phyloP scores from a whole-genome alignment of 352 stramenopile genomes.

The Peronospora destructor region DNA sequence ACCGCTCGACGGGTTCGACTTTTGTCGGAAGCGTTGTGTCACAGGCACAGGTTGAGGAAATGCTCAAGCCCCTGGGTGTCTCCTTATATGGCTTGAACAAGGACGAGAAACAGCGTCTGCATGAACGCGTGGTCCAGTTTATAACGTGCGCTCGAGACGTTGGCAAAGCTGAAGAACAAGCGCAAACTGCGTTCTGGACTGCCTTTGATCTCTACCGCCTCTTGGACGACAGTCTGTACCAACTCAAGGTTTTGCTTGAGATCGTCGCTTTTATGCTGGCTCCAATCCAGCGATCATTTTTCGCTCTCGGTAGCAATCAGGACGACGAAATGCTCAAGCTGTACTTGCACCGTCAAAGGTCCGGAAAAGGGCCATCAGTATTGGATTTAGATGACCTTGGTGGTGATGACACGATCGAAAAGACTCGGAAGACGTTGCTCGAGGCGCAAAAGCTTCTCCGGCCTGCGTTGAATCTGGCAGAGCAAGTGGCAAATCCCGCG shows the following conservation, averaged over 20 bases:
- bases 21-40: constrained; percentile 27
- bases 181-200: constrained; percentile 49
- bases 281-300: constrained; percentile 64
- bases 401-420: constrained; percentile 51
- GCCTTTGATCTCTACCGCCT: constrained; percentile 66
- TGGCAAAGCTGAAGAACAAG: constrained; percentile 44
- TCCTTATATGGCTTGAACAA: constrained; percentile 65
- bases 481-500: constrained; percentile 55
- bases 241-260: constrained; percentile 70
- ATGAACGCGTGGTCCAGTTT: constrained; percentile 49
- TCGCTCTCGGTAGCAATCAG: constrained; percentile 57
- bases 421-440: constrained; percentile 49
- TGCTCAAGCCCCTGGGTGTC: constrained; percentile 45
- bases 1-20: constrained; percentile 14
- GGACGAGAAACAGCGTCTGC: constrained; percentile 46
- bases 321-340: constrained; percentile 59
- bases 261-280: constrained; percentile 59
- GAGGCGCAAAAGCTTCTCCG: constrained; percentile 65
- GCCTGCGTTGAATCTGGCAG: constrained; percentile 48
- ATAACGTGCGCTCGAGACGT: constrained; percentile 34
- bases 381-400: constrained; percentile 25
- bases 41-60: constrained; percentile 39
- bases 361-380: constrained; percentile 19
- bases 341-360: constrained; percentile 28
- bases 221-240: constrained; percentile 61